Conservation (phyloP, 75 land plant species). For the Larix kaempferi region DNA sequence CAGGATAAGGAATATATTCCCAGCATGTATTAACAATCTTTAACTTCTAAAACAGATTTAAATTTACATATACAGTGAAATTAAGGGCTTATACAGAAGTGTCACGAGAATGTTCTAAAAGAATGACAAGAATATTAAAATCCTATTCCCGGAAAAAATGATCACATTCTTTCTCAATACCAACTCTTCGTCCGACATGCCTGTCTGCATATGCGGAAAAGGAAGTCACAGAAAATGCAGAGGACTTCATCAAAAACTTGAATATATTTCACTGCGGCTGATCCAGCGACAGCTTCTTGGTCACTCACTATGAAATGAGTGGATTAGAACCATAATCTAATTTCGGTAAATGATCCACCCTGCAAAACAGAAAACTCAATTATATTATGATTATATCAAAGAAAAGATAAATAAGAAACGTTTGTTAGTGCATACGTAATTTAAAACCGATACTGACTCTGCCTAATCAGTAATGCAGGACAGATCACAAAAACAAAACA, state of each 20-base stretch:
- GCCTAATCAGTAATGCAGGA: constrained; percentile 4
- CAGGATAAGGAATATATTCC: neutral
- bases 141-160: no score
- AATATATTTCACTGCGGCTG: neutral
- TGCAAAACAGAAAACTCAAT: constrained; percentile 11
- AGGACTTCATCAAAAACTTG: neutral
- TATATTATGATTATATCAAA: neutral
- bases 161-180: neutral
- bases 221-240: neutral
- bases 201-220: neutral
- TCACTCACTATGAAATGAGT: constrained; percentile 15
- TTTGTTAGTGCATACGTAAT: neutral
- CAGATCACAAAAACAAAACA: neutral
- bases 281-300: neutral
- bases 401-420: neutral
- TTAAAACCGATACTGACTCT: neutral
- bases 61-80: neutral
- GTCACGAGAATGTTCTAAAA: neutral
- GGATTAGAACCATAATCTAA: constrained; percentile 28
- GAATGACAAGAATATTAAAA: neutral
- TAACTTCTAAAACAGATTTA: neutral
- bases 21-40: neutral
- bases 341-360: constrained; percentile 38
- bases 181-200: neutral
- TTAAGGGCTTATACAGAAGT: neutral